phyloP scores from a whole-genome alignment of 2,329 filamentous ascomycete genomes.

The Drechslerella stenobrocha region DNA sequence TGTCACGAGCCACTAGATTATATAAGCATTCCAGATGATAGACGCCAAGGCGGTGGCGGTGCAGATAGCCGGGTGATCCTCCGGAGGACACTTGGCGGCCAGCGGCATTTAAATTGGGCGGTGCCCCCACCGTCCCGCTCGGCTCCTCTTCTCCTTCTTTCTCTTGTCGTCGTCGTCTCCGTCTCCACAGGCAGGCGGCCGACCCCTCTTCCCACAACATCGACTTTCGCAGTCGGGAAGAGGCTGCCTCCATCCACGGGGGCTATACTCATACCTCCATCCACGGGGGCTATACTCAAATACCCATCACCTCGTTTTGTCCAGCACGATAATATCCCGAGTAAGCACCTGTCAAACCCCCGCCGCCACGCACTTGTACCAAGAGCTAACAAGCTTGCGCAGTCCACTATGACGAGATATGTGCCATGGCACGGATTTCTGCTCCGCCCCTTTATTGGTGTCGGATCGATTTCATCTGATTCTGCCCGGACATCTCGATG shows the following conservation, averaged over 20 bases:
- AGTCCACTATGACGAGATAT: neutral
- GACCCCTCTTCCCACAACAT: conserved; percentile 45
- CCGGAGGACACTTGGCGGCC: conserved; percentile 16
- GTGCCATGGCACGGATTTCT: too few species aligned
- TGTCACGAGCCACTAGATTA: conserved; percentile 16
- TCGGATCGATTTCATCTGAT: too few species aligned
- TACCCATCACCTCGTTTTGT: conserved; percentile 33
- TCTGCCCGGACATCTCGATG: too few species aligned
- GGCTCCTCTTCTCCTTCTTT: conserved; percentile 25
- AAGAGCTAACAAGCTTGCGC: neutral
- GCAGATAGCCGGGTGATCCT: neutral
- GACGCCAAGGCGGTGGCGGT: neutral
- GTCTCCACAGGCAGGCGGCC: conserved; percentile 7
- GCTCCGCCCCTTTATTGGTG: too few species aligned
- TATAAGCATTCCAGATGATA: too few species aligned
- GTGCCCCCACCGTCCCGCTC: conserved; percentile 29
- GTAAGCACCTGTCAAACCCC: conserved; percentile 3
- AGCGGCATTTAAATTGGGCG: conserved; percentile 21
- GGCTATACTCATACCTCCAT: conserved; percentile 6
- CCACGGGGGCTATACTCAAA: conserved; percentile 38
- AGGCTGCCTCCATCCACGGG: conserved; percentile 39
- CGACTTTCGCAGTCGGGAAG: conserved; percentile 33
- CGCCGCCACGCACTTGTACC: too few species aligned
- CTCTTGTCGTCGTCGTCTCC: conserved; percentile 25
- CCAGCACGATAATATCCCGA: conserved; percentile 2